Conservation (phyloP, 1,284 basidiomycete species). For the Garcileccinum viscosum region DNA sequence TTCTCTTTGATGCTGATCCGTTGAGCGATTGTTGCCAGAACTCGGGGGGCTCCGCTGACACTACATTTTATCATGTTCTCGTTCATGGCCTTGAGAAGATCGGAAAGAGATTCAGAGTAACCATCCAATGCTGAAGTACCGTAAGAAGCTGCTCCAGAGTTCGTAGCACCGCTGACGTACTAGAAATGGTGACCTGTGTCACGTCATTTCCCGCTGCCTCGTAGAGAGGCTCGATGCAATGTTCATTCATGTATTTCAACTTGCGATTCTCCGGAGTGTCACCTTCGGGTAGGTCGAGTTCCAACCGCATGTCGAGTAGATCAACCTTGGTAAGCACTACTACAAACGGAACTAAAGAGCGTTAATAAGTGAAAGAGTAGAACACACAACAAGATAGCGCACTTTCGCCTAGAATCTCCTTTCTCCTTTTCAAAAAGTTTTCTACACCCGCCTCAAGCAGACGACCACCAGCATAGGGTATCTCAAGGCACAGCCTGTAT, state of each 20-base stretch:
- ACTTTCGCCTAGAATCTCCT: background rate
- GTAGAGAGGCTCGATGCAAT: background rate
- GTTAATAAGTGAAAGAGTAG: background rate
- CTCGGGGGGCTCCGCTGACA: background rate
- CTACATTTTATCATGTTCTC: background rate
- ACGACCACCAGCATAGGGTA: background rate
- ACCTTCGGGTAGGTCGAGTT: background rate
- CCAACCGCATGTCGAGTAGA: background rate
- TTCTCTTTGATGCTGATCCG: background rate
- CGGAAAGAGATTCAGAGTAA: background rate
- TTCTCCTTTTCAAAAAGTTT: background rate
- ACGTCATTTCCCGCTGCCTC: background rate
- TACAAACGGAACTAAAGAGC: background rate
- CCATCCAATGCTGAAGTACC: background rate
- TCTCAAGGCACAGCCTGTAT: background rate
- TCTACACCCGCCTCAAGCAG: background rate
- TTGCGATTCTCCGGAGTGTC: background rate
- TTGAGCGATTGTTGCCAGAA: background rate
- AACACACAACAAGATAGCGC: background rate
- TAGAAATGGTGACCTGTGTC: background rate
- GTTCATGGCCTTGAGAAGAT: background rate
- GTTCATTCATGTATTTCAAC: background rate
- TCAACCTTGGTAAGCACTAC: background rate
- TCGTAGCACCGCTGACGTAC: background rate
- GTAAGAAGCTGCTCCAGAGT: background rate